phyloP scores from a whole-genome alignment of 2,329 filamentous ascomycete genomes.

The Trichoderma sp. region DNA sequence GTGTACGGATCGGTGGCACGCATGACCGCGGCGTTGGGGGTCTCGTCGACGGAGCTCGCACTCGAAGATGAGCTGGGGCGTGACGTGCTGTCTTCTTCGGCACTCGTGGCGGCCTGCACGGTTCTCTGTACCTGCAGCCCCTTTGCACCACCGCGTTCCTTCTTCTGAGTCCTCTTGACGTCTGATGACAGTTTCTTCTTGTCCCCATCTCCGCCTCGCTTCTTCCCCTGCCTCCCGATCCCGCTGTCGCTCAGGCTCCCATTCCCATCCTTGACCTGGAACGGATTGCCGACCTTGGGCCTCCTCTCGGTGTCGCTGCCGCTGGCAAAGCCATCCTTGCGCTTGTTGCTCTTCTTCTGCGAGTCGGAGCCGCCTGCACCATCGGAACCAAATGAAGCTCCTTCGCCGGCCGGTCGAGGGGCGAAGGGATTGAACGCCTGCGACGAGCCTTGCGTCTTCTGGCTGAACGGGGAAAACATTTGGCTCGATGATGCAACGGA shows the following conservation, averaged over 20 bases:
- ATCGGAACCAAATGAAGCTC: slow-evolving; percentile 40
- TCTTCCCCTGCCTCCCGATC: slow-evolving; percentile 27
- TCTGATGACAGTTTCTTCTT: slow-evolving; percentile 34
- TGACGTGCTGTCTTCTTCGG: slow-evolving; percentile 29
- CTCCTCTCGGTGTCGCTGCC: slow-evolving; percentile 37
- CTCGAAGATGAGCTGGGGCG: slow-evolving; percentile 37
- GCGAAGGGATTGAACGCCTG: slow-evolving; percentile 44
- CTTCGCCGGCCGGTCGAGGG: slow-evolving; percentile 32
- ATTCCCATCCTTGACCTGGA: slow-evolving; percentile 32
- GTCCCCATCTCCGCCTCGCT: slow-evolving; percentile 32
- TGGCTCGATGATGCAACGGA: slow-evolving; percentile 46
- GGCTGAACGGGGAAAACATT: slow-evolving; percentile 45
- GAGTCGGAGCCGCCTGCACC: slow-evolving; percentile 37
- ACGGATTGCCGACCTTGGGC: slow-evolving; percentile 34
- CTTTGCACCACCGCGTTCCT: slow-evolving; percentile 21
- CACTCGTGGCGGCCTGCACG: slow-evolving; percentile 18
- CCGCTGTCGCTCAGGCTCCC: slow-evolving; percentile 26
- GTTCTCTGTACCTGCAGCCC: slow-evolving; percentile 21
- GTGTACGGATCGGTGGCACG: slow-evolving; percentile 47
- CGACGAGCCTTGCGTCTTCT: slow-evolving; percentile 42
- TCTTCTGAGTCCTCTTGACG: slow-evolving; percentile 23
- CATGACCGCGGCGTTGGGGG: slow-evolving; percentile 30
- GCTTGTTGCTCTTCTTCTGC: slow-evolving; percentile 35
- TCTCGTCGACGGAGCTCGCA: slow-evolving; percentile 32
- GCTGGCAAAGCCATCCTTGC: slow-evolving; percentile 34